phyloP scores from a whole-genome alignment of 83 land plant genomes.

The Picea mariana region DNA sequence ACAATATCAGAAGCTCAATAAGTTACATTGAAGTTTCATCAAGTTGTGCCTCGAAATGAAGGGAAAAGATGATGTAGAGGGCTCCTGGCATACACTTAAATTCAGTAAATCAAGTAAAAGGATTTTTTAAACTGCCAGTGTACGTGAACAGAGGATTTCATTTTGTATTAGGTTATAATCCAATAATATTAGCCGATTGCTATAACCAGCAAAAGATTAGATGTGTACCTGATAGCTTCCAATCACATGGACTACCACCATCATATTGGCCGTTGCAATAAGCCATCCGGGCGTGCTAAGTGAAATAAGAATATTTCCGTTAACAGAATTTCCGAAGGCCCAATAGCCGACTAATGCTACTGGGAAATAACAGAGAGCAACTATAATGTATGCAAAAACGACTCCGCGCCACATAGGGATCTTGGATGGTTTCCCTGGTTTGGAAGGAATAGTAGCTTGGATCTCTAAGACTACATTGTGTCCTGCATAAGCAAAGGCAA shows the following conservation, averaged over 20 bases:
- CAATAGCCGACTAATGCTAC: too few relatives aligned
- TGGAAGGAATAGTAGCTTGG: constrained; percentile 42
- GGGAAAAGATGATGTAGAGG: neutral
- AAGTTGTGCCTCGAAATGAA: neutral
- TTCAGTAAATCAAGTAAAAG: neutral
- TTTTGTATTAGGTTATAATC: neutral
- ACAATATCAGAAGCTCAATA: neutral
- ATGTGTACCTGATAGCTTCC: neutral
- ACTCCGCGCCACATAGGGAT: constrained; percentile 91
- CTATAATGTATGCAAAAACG: too few relatives aligned
- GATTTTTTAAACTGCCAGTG: neutral
- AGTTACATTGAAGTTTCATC: constrained; percentile 12
- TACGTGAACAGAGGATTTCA: neutral
- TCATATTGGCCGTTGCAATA: constrained; percentile 74
- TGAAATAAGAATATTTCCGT: constrained; percentile 63
- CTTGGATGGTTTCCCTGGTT: constrained; percentile 81
- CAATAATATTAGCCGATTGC: neutral
- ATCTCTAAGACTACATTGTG: constrained; percentile 81
- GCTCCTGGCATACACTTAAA: neutral
- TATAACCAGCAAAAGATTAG: constrained; percentile 50
- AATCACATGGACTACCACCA: constrained; percentile 63
- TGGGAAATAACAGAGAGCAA: too few relatives aligned
- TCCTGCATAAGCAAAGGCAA: constrained; percentile 92
- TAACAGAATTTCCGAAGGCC: too few relatives aligned
- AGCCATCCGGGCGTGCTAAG: constrained; percentile 70